A percentile compares a stretch with the other conserved stretches of the same genome.
Conservation (phyloP, 1,284 basidiomycete species). For the Meira nashicola region DNA sequence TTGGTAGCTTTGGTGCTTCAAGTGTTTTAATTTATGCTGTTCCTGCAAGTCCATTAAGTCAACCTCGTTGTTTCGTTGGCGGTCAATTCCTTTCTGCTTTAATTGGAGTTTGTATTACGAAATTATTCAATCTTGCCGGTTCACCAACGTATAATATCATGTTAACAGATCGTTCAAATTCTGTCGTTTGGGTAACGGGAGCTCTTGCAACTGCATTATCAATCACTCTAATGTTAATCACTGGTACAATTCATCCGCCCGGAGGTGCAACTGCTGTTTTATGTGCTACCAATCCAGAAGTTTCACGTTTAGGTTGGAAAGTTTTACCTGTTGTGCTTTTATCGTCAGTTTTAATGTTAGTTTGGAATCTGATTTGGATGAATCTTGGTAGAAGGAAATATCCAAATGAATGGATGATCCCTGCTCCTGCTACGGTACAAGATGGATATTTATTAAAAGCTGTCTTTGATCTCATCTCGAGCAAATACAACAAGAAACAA, state of each 20-base stretch:
- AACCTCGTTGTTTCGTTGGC: conserved; percentile 27
- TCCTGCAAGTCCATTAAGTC: conserved; percentile 28
- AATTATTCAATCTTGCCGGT: conserved; percentile 23
- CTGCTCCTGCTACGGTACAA: neutral
- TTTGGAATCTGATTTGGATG: conserved; percentile 35
- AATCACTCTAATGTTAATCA: conserved; percentile 27
- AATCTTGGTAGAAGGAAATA: conserved; percentile 22
- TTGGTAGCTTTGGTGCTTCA: conserved; percentile 36
- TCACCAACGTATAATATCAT: conserved; percentile 26
- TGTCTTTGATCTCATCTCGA: neutral
- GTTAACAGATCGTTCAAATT: conserved; percentile 22
- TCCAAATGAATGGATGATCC: neutral
- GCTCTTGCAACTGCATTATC: conserved; percentile 24
- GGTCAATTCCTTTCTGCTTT: conserved; percentile 33
- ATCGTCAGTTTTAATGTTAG: conserved; percentile 26
- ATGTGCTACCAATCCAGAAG: conserved; percentile 24
- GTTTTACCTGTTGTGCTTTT: conserved; percentile 29
- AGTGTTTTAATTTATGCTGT: conserved; percentile 35
- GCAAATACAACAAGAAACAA: neutral
- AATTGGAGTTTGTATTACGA: conserved; percentile 25
- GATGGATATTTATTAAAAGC: neutral
- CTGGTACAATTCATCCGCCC: conserved; percentile 31
- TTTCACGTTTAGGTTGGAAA: conserved; percentile 26
- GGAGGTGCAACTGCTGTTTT: conserved; percentile 32
- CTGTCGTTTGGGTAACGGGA: conserved; percentile 34